A percentile compares a stretch with the other conserved stretches of the same genome.
Evolutionary conservation across 768 basidiomycete genomes (phyloP).

Genomic region (Suillus brevipes): DNA sequence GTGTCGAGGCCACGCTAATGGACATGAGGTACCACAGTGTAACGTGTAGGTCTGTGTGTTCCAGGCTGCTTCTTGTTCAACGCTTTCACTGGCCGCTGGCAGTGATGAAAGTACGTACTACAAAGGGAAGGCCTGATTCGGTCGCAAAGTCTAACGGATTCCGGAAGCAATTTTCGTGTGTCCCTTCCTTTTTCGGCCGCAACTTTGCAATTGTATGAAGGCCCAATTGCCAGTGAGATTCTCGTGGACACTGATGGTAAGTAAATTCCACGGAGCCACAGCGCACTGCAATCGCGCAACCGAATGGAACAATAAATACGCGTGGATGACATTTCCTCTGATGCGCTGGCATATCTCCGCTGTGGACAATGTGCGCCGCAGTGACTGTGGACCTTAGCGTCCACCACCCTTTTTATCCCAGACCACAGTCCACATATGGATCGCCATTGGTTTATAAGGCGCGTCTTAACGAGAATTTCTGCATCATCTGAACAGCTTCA

Average conservation of each 20-base stretch:
- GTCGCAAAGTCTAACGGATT: background rate
- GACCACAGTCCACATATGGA: background rate
- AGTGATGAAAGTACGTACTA: background rate
- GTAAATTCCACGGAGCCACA: background rate
- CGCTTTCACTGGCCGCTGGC: background rate
- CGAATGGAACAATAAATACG: background rate
- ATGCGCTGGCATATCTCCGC: background rate
- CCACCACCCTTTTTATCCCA: background rate
- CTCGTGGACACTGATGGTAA: background rate
- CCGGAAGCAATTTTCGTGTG: background rate
- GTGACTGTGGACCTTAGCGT: background rate
- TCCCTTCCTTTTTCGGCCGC: background rate
- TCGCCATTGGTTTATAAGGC: constrained; percentile 1
- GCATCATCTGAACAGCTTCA: background rate
- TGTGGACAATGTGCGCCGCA: background rate
- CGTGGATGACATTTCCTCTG: background rate
- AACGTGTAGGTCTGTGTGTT: background rate
- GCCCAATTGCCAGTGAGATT: too few relatives aligned
- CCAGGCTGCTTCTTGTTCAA: background rate
- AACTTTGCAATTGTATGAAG: constrained; percentile 7
- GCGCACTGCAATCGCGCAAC: background rate
- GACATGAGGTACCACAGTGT: constrained; percentile 9
- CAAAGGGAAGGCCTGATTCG: background rate
- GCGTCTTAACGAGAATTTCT: background rate
- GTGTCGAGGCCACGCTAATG: constrained; percentile 16